Evolutionary conservation across 75 land plant genomes (phyloP), one percentile per base, ranked within the genome.

Genomic region (Pinus albicaulis): DNA sequence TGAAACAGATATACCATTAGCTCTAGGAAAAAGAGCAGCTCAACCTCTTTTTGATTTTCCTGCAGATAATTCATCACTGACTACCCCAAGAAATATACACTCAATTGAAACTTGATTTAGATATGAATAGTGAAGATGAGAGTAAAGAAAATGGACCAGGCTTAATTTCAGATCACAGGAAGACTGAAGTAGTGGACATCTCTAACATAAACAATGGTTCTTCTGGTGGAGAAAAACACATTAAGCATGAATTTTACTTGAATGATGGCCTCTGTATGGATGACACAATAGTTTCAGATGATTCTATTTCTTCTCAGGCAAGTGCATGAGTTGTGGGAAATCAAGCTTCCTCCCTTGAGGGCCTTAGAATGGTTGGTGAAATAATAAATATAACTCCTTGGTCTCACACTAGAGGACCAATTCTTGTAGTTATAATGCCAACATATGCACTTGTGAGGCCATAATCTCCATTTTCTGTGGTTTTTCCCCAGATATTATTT

Each of bases 201-300:
- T 77, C 56, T 57, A 57, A 71, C 68, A 71, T 75, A 44, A 82
- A 74, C 36, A 78, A 76, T 59, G 62, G 74, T 3, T 14, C 59
- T 19, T 57, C 83, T 7, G 36, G 59, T 41, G 59, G 61, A 71
- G 58, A 38, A 28, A 71, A 52, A 8, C 74, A 75, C 23, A 59
- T 75, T 22, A 59, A 78, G 78, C 53, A 31, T 28, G 83, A 85
- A 23, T 85, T 85, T 61, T 84, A 85, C 71, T 70, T 85, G 59
- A 81, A 85, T 74, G 83, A 85, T 75, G 87, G 87, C 25, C 87
- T 75, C 24, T 74, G 36, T 17, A 55, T 81, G 20, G 87, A 85
- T 66, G 84, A 81, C 36, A 17, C 55, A 57, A 73, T 53, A 36
- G 80, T 23, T 20, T 69, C 44, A 56, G 5, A 17, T 57, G 75